Conservation (phyloP, 768 basidiomycete genomes). For the Naganishia vishniacii region DNA sequence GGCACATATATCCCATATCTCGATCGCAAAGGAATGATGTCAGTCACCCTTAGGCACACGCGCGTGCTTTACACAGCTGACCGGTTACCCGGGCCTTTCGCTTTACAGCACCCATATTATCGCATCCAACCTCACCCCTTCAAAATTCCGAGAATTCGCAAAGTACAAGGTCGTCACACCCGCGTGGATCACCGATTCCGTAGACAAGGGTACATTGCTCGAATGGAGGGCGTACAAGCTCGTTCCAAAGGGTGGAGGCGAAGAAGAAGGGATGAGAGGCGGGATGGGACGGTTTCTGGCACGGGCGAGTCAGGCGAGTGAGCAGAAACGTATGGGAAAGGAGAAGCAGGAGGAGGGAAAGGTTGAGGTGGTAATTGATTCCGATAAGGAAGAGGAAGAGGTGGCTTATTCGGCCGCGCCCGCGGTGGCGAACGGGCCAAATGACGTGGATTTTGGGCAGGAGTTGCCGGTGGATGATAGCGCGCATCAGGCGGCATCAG, state of each 20-base stretch:
- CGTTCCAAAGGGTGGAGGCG: slow-evolving; percentile 36
- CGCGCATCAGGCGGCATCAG: background rate
- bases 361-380: slow-evolving; percentile 16
- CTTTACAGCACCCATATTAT: slow-evolving; percentile 76
- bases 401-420: slow-evolving; percentile 1
- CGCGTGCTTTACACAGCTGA: too few species aligned
- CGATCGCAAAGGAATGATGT: slow-evolving; percentile 27
- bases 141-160: slow-evolving; percentile 81
- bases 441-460: too few species aligned
- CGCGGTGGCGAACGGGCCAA: too few species aligned
- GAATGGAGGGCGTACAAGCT: slow-evolving; percentile 70
- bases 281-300: slow-evolving; percentile 35
- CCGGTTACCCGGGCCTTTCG: slow-evolving; percentile 39
- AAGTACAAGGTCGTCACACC: slow-evolving; percentile 84
- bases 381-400: slow-evolving; percentile 7
- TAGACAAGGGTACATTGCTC: slow-evolving; percentile 60
- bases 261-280: slow-evolving; percentile 38
- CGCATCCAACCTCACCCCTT: slow-evolving; percentile 81
- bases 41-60: background rate
- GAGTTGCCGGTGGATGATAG: too few species aligned
- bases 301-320: background rate
- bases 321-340: slow-evolving; percentile 11
- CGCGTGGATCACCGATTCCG: slow-evolving; percentile 80
- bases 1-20: slow-evolving; percentile 79
- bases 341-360: slow-evolving; percentile 14